Percentiles rank a stretch among this genome's conserved stretches.
phyloP scores from a whole-genome alignment of 345 rosid genomes.

The Eucalyptus caleyi region DNA sequence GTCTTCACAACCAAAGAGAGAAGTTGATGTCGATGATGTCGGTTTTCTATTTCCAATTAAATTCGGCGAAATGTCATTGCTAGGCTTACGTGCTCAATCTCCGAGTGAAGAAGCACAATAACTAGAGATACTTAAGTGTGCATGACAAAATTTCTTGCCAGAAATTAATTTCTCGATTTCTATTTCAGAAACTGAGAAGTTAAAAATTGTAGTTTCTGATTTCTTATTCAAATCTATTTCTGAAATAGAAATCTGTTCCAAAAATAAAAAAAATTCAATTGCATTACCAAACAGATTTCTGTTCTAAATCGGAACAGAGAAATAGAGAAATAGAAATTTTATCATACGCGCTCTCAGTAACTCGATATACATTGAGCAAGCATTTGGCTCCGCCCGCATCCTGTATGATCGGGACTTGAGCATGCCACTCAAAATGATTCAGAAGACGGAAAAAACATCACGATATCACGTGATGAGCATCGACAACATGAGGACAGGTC shows the following conservation, averaged over 20 bases:
- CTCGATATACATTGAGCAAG: not conserved
- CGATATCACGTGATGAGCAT: not conserved
- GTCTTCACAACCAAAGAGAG: not conserved
- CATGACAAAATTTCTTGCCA: no score
- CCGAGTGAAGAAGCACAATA: not conserved
- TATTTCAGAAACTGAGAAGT: no score
- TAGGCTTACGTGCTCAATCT: not conserved
- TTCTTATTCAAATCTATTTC: no score
- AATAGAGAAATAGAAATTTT: no score
- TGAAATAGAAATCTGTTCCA: accelerated
- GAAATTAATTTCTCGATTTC: no score
- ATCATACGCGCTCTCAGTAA: no score
- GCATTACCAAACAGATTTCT: accelerated
- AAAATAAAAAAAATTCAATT: no score
- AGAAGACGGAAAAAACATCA: not conserved
- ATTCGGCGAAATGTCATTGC: not conserved
- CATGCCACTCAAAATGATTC: not conserved
- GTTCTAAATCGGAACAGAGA: accelerated
- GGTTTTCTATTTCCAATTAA: not conserved
- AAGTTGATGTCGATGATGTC: not conserved
- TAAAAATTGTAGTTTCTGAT: no score
- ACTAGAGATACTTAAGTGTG: not conserved
- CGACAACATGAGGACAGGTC: not conserved
- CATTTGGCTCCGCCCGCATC: not conserved
- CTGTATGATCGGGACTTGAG: not conserved